A percentile compares a stretch with the other conserved stretches of the same genome.
Evolutionary conservation across 2,329 filamentous ascomycete species (phyloP).

Genomic region (Beauveria asiatica): DNA sequence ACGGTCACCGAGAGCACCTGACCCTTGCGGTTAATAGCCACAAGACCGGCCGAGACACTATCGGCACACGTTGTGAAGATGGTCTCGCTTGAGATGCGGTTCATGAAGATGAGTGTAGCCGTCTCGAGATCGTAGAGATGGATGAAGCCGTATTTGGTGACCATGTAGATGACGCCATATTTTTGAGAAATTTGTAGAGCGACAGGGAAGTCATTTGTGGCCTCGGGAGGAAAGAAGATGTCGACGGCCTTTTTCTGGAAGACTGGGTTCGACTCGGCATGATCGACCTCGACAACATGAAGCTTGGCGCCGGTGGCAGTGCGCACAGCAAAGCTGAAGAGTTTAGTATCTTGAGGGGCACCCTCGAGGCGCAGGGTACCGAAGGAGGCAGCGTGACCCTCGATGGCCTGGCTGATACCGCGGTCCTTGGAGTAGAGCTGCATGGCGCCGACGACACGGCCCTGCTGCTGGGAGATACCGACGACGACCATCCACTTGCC

Average conservation of each 20-base stretch:
- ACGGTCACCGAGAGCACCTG: conserved; percentile 92
- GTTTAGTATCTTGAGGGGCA: conserved; percentile 80
- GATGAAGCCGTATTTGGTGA: conserved; percentile 98
- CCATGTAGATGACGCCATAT: conserved; percentile 93
- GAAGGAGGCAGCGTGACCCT: conserved; percentile 93
- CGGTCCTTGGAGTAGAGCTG: conserved; percentile 95
- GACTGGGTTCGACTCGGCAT: conserved; percentile 75
- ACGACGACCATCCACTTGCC: conserved; percentile 98
- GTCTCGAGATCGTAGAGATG: conserved; percentile 97
- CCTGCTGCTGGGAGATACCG: conserved; percentile 87
- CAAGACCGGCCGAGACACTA: conserved; percentile 73
- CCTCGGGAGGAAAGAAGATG: conserved; percentile 94
- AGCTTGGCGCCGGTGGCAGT: conserved; percentile 86
- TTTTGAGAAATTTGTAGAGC: conserved; percentile 95
- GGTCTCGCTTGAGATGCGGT: conserved; percentile 97
- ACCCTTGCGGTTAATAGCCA: conserved; percentile 95
- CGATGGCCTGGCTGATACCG: conserved; percentile 94
- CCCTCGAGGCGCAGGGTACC: conserved; percentile 83
- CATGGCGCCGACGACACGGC: conserved; percentile 90
- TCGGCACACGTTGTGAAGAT: conserved; percentile 93
- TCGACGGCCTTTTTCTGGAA: conserved; percentile 97
- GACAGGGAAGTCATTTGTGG: conserved; percentile 93
- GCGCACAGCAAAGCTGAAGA: conserved; percentile 94
- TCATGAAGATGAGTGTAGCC: conserved; percentile 96
- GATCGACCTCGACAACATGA: conserved; percentile 96